phyloP scores from a whole-genome alignment of 306 rosid genomes.

The Clitoria ternatea region DNA sequence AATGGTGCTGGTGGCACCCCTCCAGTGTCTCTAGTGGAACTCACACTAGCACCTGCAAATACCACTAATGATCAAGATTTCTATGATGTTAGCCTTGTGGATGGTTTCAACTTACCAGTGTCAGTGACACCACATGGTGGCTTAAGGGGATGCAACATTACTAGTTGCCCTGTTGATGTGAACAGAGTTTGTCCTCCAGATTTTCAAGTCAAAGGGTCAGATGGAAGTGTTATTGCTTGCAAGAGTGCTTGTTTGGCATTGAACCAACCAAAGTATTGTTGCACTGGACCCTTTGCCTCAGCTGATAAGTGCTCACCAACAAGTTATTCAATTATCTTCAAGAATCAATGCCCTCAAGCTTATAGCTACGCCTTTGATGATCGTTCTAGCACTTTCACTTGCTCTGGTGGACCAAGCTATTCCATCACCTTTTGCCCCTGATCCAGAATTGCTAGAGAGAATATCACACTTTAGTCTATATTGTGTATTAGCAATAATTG shows the following conservation, averaged over 20 bases:
- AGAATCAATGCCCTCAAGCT: conserved; percentile 36
- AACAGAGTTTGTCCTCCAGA: conserved; percentile 28
- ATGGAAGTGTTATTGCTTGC: conserved; percentile 36
- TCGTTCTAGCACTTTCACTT: conserved; percentile 34
- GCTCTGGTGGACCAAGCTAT: conserved; percentile 30
- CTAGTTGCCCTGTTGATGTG: conserved; percentile 22
- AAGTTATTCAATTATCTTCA: conserved; percentile 25
- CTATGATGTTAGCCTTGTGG: conserved; percentile 41
- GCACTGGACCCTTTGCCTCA: conserved; percentile 10
- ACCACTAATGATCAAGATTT: conserved; percentile 37
- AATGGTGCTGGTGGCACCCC: conserved; percentile 34
- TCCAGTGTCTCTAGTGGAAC: conserved; percentile 31
- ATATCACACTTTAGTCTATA: no score
- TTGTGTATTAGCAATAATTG: no score
- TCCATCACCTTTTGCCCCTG: conserved; percentile 36
- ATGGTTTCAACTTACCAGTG: conserved; percentile 37
- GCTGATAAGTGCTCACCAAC: conserved; percentile 27
- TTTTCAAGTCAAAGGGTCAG: conserved; percentile 22
- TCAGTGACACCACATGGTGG: conserved; percentile 31
- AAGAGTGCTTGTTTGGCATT: conserved; percentile 43
- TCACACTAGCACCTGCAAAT: conserved; percentile 15
- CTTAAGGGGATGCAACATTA: background rate
- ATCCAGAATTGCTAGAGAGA: background rate
- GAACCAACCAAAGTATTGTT: conserved; percentile 27
- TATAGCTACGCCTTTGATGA: conserved; percentile 47